Evolutionary conservation across 129 eudicot genomes (phyloP), one percentile per base, ranked within the genome.

Genomic region (Ambrosia artemisiifolia): DNA sequence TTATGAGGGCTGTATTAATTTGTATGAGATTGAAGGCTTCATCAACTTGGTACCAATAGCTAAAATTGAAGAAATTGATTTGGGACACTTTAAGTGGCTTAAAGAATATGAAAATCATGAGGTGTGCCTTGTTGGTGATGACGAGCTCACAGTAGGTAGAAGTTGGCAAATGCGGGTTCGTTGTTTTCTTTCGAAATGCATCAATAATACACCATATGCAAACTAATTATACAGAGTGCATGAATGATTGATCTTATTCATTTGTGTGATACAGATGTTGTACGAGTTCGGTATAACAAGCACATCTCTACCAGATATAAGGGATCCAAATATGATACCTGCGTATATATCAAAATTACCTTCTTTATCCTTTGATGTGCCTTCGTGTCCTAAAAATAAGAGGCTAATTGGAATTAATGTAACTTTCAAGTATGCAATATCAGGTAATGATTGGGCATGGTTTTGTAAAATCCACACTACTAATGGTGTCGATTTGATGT

Each of bases 201-300:
- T 17, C 11, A 17, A 18, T 0, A 11, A 65, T 19, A 11, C 20
- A 4, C 36, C 6, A 60, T 13, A 43, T 60, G 18, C 2, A 30
- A 60, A 60, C 17, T 60, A 11, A 35, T 19, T 9, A 63, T 63
- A 36, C n/a, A 6, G 5, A n/a, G n/a, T n/a, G n/a, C n/a, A n/a
- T n/a, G n/a, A 65, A 3, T 65, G 20, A 38, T 11, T 17, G 6
- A 68, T 1, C 42, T 1, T 3, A 10, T 18, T 53, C 17, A 1
- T 14, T 34, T 40, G 2, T 42, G 20, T 78, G 59, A 55, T 11
- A 9, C 78, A 79, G 83, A 76, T 63, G 72, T 9, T 73, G 71
- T 66, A 66, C 32, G 83, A 79, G 40, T 80, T 60, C 12, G 50
- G 53, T 51, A 74, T 74, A 69, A 68, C 24, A 55, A 80, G 72